phyloP scores from a whole-genome alignment of 805 yeast genomes.

The Starmerella sp. region DNA sequence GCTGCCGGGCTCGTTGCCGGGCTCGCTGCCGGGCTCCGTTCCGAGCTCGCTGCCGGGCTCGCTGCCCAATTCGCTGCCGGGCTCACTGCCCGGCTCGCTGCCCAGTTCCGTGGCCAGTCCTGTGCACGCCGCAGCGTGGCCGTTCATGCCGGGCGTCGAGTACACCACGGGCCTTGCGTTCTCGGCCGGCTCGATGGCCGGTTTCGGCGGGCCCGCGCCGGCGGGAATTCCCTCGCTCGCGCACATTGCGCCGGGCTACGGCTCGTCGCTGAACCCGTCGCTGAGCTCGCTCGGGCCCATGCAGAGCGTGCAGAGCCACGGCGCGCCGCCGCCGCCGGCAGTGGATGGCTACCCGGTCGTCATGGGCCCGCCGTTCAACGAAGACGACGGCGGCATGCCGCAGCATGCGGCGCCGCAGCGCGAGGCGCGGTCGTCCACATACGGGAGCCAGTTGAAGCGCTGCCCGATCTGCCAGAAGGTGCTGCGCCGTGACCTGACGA shows the following conservation, averaged over 20 bases:
- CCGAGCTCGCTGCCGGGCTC: neutral
- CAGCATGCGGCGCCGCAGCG: neutral
- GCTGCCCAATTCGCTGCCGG: neutral
- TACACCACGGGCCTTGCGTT: neutral
- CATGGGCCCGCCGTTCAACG: neutral
- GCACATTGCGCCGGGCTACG: neutral
- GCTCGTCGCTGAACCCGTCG: neutral
- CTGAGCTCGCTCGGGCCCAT: conserved; percentile 1
- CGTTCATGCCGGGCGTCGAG: conserved; percentile 1
- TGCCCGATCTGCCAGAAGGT: conserved; percentile 45
- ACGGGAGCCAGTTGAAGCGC: conserved; percentile 1
- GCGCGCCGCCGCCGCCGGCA: neutral
- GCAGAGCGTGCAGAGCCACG: conserved; percentile 3
- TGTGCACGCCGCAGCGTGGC: neutral
- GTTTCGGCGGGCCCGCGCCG: neutral
- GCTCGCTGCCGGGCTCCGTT: neutral
- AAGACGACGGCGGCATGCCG: neutral
- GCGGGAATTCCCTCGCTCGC: neutral
- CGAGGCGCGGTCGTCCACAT: neutral
- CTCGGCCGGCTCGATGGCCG: neutral
- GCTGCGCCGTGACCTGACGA: conserved; percentile 48
- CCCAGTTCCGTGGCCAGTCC: neutral
- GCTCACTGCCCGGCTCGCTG: neutral
- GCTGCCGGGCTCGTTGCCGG: neutral
- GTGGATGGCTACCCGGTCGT: neutral